Base-by-base conservation (phyloP, 805 yeast genomes). In the Yueomyces sinensis region DNA sequence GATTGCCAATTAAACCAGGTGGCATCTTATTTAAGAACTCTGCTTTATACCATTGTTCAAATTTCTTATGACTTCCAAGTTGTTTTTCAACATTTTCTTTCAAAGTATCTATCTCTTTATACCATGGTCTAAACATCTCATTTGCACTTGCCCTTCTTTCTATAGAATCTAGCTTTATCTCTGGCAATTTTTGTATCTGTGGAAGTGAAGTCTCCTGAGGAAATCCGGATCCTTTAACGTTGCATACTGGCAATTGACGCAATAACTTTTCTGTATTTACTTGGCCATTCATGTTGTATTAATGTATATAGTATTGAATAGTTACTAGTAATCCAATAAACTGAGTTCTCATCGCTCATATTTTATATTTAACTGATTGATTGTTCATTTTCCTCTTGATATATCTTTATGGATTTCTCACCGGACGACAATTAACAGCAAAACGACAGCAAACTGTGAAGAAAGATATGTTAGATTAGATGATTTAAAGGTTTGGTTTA, bases 61-160 rank as follows among this genome's bases (percentile, higher is more conserved):
- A 54, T 14, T 36, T 27, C 15, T 32, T 27, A 3, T 37, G 33
- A 9, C 38, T 24, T 3, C 29, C 32, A 16, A 39, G 44, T 31
- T 47, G 49, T 7, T 15, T 22, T 4, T 45, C 35, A 23, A 46
- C 39, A 5, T 40, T 37, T 14, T 37, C 30, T n/a, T 37, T 32
- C 13, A 44, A 25, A 5, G 40, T 32, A 9, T 46, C 45, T 24
- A 50, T 42, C 33, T 52, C 50, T 3, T 41, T 29, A 15, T 44
- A 34, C 59, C 59, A 54, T 9, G 55, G 50, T 6, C 36, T 38
- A 25, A 54, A 43, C 41, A 48, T 46, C 14, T 50, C 49, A 7
- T 36, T 31, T 9, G 42, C 32, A 1, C 45, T 43, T 13, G 48
- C 46, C 25, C 41, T 16, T 16, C 45, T 43, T 19, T 38, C 43